Conservation (phyloP, 169 alveolate species). For the Blepharisma undulans region DNA sequence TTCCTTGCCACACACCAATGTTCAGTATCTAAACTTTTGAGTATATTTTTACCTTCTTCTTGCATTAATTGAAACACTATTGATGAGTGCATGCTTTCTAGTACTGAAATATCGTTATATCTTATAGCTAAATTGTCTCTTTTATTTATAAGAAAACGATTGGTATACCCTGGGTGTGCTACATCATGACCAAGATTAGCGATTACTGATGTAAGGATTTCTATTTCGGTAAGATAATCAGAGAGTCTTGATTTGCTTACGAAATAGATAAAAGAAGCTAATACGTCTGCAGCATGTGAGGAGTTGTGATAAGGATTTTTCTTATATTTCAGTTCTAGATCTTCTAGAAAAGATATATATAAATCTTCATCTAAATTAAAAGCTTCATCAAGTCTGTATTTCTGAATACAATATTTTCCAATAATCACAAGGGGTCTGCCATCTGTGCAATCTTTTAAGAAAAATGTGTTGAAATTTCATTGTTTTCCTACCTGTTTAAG, state of each 20-base stretch:
- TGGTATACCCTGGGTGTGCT: conserved; percentile 80
- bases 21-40: conserved; percentile 50
- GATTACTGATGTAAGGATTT: conserved; percentile 67
- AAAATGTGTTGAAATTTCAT: conserved; percentile 32
- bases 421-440: neutral
- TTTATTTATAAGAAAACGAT: conserved; percentile 59
- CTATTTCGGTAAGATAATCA: conserved; percentile 45
- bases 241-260: neutral
- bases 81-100: conserved; percentile 78
- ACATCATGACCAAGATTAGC: conserved; percentile 87
- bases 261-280: conserved; percentile 32
- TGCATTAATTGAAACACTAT: conserved; percentile 60
- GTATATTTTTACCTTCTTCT: conserved; percentile 36
- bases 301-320: conserved; percentile 59
- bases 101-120: conserved; percentile 73
- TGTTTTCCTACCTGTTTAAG: conserved; percentile 7
- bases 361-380: neutral
- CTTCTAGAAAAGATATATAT: neutral
- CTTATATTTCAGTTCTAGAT: neutral
- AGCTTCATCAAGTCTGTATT: neutral
- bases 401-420: neutral
- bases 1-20: conserved; percentile 55
- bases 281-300: conserved; percentile 59
- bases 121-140: conserved; percentile 61
- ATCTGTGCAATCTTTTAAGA: conserved; percentile 24